Evolutionary conservation across 2,329 filamentous ascomycete genomes (phyloP).

Genomic region (Colletotrichum melonis): DNA sequence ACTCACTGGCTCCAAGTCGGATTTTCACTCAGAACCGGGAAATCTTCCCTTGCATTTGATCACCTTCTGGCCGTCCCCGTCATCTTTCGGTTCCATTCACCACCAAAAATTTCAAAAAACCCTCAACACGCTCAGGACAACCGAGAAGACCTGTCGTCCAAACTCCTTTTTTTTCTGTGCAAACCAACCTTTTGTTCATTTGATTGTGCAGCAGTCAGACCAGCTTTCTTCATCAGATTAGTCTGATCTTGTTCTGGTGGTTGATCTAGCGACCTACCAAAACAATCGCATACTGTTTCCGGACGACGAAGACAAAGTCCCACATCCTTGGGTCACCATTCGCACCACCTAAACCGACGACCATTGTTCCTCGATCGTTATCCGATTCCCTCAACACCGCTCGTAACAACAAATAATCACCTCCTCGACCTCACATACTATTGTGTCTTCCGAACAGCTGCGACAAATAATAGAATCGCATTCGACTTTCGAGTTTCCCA

Average conservation of each 20-base stretch:
- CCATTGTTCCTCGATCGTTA: not conserved
- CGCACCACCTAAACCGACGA: not conserved
- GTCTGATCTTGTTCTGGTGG: slow-evolving; percentile 9
- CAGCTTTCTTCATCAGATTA: slow-evolving; percentile 13
- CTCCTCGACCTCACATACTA: not conserved
- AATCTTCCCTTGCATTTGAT: slow-evolving; percentile 24
- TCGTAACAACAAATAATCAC: not conserved
- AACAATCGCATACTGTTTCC: slow-evolving; percentile 6
- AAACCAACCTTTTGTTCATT: slow-evolving; percentile 9
- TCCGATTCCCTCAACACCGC: not conserved
- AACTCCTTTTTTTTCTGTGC: slow-evolving; percentile 6
- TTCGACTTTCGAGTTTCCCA: not conserved
- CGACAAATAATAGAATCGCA: not conserved
- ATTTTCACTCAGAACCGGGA: slow-evolving; percentile 28
- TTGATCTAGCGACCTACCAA: not conserved
- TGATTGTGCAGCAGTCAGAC: not conserved
- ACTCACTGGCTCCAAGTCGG: slow-evolving; percentile 25
- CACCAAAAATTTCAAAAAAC: not conserved
- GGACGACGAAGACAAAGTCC: slow-evolving; percentile 6
- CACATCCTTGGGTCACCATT: slow-evolving; percentile 2
- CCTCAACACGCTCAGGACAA: not conserved
- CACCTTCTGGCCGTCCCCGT: not conserved
- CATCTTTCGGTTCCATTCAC: not conserved
- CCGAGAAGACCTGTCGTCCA: not conserved
- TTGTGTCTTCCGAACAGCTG: not conserved